Evolutionary conservation across 2,329 filamentous ascomycete genomes (phyloP).

Genomic region (Juglanconis juglandina): DNA sequence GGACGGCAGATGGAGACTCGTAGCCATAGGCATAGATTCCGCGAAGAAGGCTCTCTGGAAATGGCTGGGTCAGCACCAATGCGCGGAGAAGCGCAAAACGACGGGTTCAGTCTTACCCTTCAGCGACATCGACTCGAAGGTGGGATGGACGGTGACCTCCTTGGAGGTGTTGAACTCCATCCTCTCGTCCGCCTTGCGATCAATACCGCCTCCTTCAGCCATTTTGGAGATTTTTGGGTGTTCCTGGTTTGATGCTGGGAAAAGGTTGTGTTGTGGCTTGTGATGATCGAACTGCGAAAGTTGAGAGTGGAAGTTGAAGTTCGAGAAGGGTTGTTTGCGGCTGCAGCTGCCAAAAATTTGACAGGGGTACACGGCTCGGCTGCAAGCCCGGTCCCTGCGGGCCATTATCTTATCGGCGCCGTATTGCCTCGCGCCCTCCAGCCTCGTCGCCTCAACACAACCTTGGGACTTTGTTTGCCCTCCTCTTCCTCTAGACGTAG

Average conservation of each 20-base stretch:
- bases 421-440: neutral
- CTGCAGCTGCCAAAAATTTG: slow-evolving; percentile 12
- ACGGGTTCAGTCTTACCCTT: slow-evolving; percentile 56
- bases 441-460: neutral
- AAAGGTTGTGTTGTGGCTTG: slow-evolving; percentile 1
- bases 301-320: slow-evolving; percentile 1
- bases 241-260: neutral
- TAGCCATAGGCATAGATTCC: slow-evolving; percentile 99
- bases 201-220: slow-evolving; percentile 77
- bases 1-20: slow-evolving; percentile 94
- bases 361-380: slow-evolving; percentile 9
- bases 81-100: neutral
- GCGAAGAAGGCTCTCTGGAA: slow-evolving; percentile 80
- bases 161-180: slow-evolving; percentile 99
- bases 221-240: slow-evolving; percentile 51
- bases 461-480: neutral
- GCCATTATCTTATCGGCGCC: slow-evolving; percentile 16
- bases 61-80: slow-evolving; percentile 8
- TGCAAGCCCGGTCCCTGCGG: neutral
- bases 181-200: slow-evolving; percentile 89
- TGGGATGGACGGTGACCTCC: slow-evolving; percentile 92
- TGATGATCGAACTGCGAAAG: neutral
- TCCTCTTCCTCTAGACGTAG: too few species aligned
- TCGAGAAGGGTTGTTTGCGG: slow-evolving; percentile 1
- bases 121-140: slow-evolving; percentile 92